Conservation (phyloP, 768 basidiomycete genomes). For the Pholiota microspora region DNA sequence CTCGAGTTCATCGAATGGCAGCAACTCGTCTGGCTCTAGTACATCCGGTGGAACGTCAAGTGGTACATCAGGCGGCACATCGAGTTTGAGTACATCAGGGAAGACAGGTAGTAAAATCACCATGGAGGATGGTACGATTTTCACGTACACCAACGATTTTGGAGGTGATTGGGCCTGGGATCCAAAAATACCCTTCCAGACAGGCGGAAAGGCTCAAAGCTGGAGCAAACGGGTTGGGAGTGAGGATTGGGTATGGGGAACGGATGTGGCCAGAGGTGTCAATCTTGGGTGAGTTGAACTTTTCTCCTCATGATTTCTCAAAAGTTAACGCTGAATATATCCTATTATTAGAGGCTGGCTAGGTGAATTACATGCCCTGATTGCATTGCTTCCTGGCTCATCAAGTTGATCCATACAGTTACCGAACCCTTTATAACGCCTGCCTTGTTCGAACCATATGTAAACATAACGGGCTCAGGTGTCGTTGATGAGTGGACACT, state of each 20-base stretch:
- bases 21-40: not conserved
- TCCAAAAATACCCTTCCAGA: slow-evolving; percentile 66
- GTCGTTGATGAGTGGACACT: slow-evolving; percentile 78
- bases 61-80: not conserved
- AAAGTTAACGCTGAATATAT: slow-evolving; percentile 14
- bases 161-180: slow-evolving; percentile 84
- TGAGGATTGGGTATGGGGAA: slow-evolving; percentile 73
- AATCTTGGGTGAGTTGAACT: slow-evolving; percentile 47
- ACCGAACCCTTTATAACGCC: slow-evolving; percentile 80
- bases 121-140: slow-evolving; percentile 72
- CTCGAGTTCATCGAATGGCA: slow-evolving; percentile 9
- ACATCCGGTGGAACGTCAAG: slow-evolving; percentile 5
- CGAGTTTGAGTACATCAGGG: slow-evolving; percentile 55
- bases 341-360: slow-evolving; percentile 40
- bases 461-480: slow-evolving; percentile 36
- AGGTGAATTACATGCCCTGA: slow-evolving; percentile 25
- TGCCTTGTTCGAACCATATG: slow-evolving; percentile 65
- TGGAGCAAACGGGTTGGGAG: slow-evolving; percentile 73
- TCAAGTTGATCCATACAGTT: slow-evolving; percentile 28
- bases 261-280: slow-evolving; percentile 52
- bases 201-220: slow-evolving; percentile 73
- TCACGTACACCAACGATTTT: slow-evolving; percentile 76
- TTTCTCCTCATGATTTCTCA: slow-evolving; percentile 1
- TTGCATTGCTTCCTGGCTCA: not conserved
- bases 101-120: slow-evolving; percentile 65